Evolutionary conservation across 2,329 filamentous ascomycete species (phyloP).

Genomic region (Arthrobotrys megalospora): DNA sequence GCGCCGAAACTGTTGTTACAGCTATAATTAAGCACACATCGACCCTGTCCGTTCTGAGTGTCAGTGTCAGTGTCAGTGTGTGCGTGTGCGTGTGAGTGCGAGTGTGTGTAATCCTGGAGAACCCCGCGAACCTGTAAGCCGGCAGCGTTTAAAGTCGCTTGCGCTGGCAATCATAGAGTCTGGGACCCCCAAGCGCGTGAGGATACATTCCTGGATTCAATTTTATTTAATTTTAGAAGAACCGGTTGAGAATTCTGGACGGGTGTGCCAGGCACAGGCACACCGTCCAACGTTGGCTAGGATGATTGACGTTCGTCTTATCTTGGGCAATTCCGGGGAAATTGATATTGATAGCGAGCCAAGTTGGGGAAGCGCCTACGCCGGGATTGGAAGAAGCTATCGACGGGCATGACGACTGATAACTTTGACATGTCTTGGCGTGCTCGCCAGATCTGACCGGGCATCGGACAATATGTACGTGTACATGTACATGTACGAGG

Average conservation of each 20-base stretch:
- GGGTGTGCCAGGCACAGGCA: slow-evolving; percentile 4
- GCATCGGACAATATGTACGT: neutral
- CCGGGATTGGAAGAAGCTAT: slow-evolving; percentile 26
- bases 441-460: slow-evolving; percentile 29
- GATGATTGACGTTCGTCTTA: neutral
- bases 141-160: slow-evolving; percentile 52
- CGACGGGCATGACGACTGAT: slow-evolving; percentile 10
- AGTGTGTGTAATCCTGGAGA: neutral
- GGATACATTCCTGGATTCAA: slow-evolving; percentile 31
- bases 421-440: slow-evolving; percentile 51
- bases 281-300: neutral
- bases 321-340: slow-evolving; percentile 13
- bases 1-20: slow-evolving; percentile 51
- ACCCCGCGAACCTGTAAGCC: slow-evolving; percentile 9
- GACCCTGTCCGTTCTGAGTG: neutral
- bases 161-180: slow-evolving; percentile 14
- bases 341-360: slow-evolving; percentile 30
- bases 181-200: slow-evolving; percentile 46
- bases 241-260: slow-evolving; percentile 32
- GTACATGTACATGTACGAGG: neutral
- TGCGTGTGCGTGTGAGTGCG: neutral
- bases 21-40: slow-evolving; percentile 43
- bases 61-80: neutral
- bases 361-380: slow-evolving; percentile 22
- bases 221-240: slow-evolving; percentile 50